A percentile compares a stretch with the other conserved stretches of the same genome.
Evolutionary conservation across 495 filamentous ascomycete species (phyloP).

Genomic region (Talaromyces nanjingensis): DNA sequence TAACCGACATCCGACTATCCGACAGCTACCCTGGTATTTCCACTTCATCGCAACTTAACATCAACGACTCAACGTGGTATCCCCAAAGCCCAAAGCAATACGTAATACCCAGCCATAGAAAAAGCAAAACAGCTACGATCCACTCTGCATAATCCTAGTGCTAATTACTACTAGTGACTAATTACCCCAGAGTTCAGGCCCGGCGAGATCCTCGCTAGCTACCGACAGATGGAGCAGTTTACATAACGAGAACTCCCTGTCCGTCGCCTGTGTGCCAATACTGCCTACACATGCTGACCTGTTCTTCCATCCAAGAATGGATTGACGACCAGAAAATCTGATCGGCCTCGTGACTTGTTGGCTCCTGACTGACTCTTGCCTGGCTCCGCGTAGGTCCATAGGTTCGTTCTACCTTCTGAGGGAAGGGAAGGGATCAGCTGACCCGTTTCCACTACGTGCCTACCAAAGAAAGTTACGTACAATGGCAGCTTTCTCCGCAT

Average conservation of each 20-base stretch:
- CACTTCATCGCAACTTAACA: too few species aligned
- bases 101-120: not conserved
- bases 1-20: not conserved
- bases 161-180: not conserved
- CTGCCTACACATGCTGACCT: not conserved
- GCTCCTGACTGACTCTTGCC: too few species aligned
- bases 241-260: not conserved
- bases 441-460: not conserved
- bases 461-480: not conserved
- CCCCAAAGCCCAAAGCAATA: not conserved
- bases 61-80: not conserved
- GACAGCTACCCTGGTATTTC: not conserved
- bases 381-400: not conserved
- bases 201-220: not conserved
- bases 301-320: too few species aligned
- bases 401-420: too few species aligned
- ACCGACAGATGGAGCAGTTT: not conserved
- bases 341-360: not conserved
- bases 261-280: not conserved
- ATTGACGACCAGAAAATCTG: too few species aligned
- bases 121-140: not conserved
- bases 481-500: not conserved
- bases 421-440: not conserved
- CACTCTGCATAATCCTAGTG: not conserved
- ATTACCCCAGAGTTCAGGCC: slow-evolving; percentile 1